phyloP scores from a whole-genome alignment of 352 stramenopile species.

The Phytophthora syringae region DNA sequence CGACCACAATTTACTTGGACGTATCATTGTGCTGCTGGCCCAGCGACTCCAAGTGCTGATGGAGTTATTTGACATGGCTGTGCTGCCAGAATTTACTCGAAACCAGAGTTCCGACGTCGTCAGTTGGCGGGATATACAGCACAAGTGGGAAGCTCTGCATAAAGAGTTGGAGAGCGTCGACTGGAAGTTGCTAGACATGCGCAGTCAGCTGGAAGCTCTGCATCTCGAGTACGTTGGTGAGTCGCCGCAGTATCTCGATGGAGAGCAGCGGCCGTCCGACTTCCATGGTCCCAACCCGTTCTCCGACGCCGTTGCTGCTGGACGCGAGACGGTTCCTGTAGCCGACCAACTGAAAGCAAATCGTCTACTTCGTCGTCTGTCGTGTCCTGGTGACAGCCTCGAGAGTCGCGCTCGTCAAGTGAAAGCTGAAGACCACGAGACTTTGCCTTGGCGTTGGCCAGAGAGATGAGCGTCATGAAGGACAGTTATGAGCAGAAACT shows the following conservation, averaged over 20 bases:
- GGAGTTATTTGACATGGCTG: conserved; percentile 48
- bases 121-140: conserved; percentile 48
- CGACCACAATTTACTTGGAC: conserved; percentile 51
- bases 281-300: conserved; percentile 58
- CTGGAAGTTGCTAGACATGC: conserved; percentile 75
- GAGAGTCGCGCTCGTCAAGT: conserved; percentile 27
- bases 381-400: conserved; percentile 16
- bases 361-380: conserved; percentile 30
- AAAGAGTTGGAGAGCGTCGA: conserved; percentile 58
- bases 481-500: conserved; percentile 71
- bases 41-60: conserved; percentile 54
- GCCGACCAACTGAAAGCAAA: conserved; percentile 58
- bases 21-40: conserved; percentile 54
- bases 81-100: conserved; percentile 2
- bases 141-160: conserved; percentile 54
- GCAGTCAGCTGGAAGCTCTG: conserved; percentile 59
- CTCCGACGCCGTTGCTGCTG: conserved; percentile 71
- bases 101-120: conserved; percentile 26
- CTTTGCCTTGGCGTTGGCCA: conserved; percentile 72
- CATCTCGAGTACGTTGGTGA: conserved; percentile 33
- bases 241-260: background rate
- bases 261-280: conserved; percentile 2
- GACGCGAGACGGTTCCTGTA: conserved; percentile 58
- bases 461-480: conserved; percentile 77
- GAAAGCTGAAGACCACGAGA: conserved; percentile 71